Evolutionary conservation across 352 stramenopile genomes (phyloP).

Genomic region (Phytopythium oedochilum): DNA sequence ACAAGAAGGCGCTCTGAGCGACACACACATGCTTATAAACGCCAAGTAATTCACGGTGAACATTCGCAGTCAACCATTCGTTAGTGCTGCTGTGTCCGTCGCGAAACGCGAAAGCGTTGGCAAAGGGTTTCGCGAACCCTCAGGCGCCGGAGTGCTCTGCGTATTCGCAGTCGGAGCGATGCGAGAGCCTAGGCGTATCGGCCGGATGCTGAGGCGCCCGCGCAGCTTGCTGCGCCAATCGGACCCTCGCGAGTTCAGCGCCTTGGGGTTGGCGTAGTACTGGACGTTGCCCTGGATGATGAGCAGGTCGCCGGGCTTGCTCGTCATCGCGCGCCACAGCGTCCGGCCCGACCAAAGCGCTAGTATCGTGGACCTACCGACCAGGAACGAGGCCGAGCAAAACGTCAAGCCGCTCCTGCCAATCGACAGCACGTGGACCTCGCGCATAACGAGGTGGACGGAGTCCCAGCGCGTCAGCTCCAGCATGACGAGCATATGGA

Average conservation of each 20-base stretch:
- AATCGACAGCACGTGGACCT: neutral
- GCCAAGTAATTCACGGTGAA: neutral
- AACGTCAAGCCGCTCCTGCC: slow-evolving; percentile 6
- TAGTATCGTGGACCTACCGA: slow-evolving; percentile 19
- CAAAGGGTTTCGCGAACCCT: too few relatives aligned
- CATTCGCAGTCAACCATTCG: too few relatives aligned
- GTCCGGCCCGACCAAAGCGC: slow-evolving; percentile 16
- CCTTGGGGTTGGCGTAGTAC: slow-evolving; percentile 7
- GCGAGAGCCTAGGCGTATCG: neutral
- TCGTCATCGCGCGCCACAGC: slow-evolving; percentile 11
- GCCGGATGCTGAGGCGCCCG: slow-evolving; percentile 1
- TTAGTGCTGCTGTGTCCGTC: too few relatives aligned
- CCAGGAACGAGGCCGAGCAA: slow-evolving; percentile 13
- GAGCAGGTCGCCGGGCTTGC: slow-evolving; percentile 5
- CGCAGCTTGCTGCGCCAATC: neutral
- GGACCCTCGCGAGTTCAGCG: slow-evolving; percentile 2
- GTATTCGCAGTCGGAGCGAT: neutral
- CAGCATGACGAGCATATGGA: slow-evolving; percentile 3
- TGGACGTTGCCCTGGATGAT: slow-evolving; percentile 20
- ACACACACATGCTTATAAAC: too few relatives aligned
- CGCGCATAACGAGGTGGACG: neutral
- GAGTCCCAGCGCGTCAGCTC: slow-evolving; percentile 3
- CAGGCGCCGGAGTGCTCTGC: too few relatives aligned
- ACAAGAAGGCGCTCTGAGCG: slow-evolving; percentile 36
- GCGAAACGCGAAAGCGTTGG: too few relatives aligned